Evolutionary conservation across 805 yeast species (phyloP), one percentile per base, ranked within the genome.

Genomic region (Vanderwaltozyma polyspora): DNA sequence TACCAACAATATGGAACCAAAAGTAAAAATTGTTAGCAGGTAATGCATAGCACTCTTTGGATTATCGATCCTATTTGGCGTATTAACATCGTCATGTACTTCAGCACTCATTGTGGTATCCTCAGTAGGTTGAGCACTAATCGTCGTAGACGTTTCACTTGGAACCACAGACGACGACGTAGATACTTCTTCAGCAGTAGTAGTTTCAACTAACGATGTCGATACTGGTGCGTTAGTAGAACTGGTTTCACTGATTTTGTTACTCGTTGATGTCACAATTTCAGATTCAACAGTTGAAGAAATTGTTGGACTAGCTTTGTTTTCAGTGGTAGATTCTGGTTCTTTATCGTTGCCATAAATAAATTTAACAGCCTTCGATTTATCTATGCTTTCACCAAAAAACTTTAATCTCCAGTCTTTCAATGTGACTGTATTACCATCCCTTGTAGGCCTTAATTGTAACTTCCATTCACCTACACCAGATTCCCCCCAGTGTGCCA

Each of bases 401-500:
- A 87, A 61, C 29, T 75, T 72, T 51, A 91, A 55, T 52, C 76
- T 79, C 93, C 95, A 91, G 47, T 70, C 64, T 29, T 68, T 59
- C 28, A 91, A 66, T 1, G 49, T 59, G 2, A 68, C 55, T 2
- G 52, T 50, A 36, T 63, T 61, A 1, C 49, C 57, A 6, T 55
- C 63, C 14, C 52, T 57, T 25, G 60, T 58, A 32, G 71, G 68
- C n/a, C 55, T 49, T 2, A 87, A 87, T 43, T 68, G 73, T 14
- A 91, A 47, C 25, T 59, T 74, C 98, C 98, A 91, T 5, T 70
- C 74, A 9, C 99, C 99, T 18, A 59, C 58, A 3, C 87, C 89
- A 46, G 79, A 87, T 55, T 89, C 96, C 26, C 95, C 95, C 96
- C 97, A 91, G 55, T 91, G 97, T 1, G 94, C 96, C n/a, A 91